phyloP scores from a whole-genome alignment of 2,329 filamentous ascomycete genomes.

The Ceratocystis destructans region DNA sequence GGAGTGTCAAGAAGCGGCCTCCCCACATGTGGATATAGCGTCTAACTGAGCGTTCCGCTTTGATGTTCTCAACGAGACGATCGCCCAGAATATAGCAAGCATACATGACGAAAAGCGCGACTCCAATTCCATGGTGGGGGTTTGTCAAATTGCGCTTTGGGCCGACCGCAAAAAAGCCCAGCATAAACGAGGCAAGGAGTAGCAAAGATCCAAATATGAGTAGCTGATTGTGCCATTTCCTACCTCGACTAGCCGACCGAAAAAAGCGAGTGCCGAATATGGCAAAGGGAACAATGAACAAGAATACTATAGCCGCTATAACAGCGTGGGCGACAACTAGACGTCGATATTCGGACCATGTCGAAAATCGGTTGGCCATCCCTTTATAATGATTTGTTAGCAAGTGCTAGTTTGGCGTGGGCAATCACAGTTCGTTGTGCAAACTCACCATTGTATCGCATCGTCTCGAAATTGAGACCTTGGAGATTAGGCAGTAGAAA shows the following conservation, averaged over 20 bases:
- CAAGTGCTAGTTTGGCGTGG: too few relatives aligned
- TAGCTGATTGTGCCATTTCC: slow-evolving; percentile 60
- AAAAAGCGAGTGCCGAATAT: slow-evolving; percentile 63
- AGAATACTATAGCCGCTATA: slow-evolving; percentile 58
- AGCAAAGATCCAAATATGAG: slow-evolving; percentile 56
- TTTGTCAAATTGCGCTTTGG: slow-evolving; percentile 59
- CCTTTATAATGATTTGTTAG: slow-evolving; percentile 33
- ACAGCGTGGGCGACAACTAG: slow-evolving; percentile 60
- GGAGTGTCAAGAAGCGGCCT: slow-evolving; percentile 60
- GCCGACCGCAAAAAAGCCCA: slow-evolving; percentile 69
- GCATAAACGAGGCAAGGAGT: slow-evolving; percentile 55
- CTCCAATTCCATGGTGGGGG: slow-evolving; percentile 71
- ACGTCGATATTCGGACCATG: slow-evolving; percentile 53
- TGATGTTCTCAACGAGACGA: slow-evolving; percentile 43
- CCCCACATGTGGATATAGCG: slow-evolving; percentile 75
- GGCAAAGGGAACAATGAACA: slow-evolving; percentile 59
- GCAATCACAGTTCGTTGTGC: not conserved
- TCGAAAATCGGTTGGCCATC: slow-evolving; percentile 69
- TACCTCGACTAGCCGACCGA: slow-evolving; percentile 44
- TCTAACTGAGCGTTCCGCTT: slow-evolving; percentile 36
- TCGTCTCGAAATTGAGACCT: slow-evolving; percentile 66
- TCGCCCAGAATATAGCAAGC: slow-evolving; percentile 59
- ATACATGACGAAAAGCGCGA: slow-evolving; percentile 62
- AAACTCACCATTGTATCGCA: slow-evolving; percentile 64
- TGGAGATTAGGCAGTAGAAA: slow-evolving; percentile 67